Conservation (phyloP, 2,329 filamentous ascomycete species). For the Phyllosticta paracitricarpa region DNA sequence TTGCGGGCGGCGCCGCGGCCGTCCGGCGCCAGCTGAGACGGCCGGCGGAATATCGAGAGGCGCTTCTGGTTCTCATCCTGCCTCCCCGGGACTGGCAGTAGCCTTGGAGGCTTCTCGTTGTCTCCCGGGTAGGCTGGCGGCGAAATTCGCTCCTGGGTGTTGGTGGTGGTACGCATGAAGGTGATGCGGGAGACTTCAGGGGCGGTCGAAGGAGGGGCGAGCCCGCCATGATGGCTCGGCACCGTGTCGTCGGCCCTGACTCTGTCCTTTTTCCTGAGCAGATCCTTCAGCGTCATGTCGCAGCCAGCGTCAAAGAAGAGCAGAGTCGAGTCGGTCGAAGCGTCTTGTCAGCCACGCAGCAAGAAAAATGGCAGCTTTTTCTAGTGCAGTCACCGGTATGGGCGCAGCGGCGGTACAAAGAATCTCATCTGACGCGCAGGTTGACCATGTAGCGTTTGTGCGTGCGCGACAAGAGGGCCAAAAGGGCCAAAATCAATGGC, state of each 20-base stretch:
- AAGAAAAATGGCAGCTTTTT: not conserved
- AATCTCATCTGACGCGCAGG: constrained; percentile 5
- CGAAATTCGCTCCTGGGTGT: constrained; percentile 66
- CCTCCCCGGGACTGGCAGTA: constrained; percentile 13
- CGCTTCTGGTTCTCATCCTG: constrained; percentile 19
- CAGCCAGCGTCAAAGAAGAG: not conserved
- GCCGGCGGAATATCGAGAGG: constrained; percentile 15
- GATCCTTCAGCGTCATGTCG: constrained; percentile 48
- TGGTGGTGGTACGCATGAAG: constrained; percentile 76
- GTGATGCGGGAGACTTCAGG: constrained; percentile 52
- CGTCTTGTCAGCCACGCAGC: not conserved
- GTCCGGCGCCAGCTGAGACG: constrained; percentile 16
- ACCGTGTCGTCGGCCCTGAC: constrained; percentile 25
- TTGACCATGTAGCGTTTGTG: constrained; percentile 9
- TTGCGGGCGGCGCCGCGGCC: constrained; percentile 7
- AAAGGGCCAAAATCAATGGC: not conserved
- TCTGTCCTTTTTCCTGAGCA: constrained; percentile 55
- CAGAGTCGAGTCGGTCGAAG: not conserved
- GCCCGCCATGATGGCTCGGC: constrained; percentile 12
- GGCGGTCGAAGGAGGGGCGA: constrained; percentile 17
- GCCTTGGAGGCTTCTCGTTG: constrained; percentile 2
- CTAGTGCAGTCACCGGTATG: not conserved
- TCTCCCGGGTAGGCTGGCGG: constrained; percentile 51
- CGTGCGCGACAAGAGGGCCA: not conserved
- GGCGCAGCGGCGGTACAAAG: not conserved